Base-by-base conservation (phyloP, 1,139 yeast species). In the Wickerhamomyces sp. region DNA sequence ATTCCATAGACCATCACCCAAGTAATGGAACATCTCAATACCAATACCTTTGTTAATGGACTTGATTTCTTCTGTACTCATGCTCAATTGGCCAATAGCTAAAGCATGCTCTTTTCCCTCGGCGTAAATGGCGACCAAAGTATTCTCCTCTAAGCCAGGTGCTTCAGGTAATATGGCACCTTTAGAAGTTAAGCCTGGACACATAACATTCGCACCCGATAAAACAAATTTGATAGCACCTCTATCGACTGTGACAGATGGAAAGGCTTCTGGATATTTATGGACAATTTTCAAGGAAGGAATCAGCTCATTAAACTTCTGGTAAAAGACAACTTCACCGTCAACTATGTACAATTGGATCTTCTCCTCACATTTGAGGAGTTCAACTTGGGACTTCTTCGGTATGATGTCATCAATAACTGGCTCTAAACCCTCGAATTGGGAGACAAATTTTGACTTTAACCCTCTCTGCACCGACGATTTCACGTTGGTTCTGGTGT, bases 131-230 rank as follows among this genome's bases (percentile, higher is more conserved):
- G 87, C 74, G 27, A 90, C 96, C 30, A 87, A 74, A 18, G 80
- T 72, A 41, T 76, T 95, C 52, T 76, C 70, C 38, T 78, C 80
- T 55, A 73, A 64, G 16, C 75, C 73, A 22, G 75, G 70, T 25
- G 78, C 73, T 22, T 82, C 92, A 13, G 97, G 97, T 46, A 90
- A 68, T 43, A 68, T 64, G 22, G 96, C 97, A 33, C 97, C 97
- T 9, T 86, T 74, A 16, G 96, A 86, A 0, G 97, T 90, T 49
- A 90, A 72, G 20, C 98, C 98, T 5, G 97, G 97, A 65, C 97
- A 90, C 97, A 89, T 90, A 54, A 90, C 85, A 58, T 89, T 89
- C 26, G 97, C 97, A 40, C 97, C 97, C 2, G 95, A 84, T 28
- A 90, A 68, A 18, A 90, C 95, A 56, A 90, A 90, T 64, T 90